phyloP scores from a whole-genome alignment of 2,329 filamentous ascomycete species.

The Decorospora gaudefroyi region DNA sequence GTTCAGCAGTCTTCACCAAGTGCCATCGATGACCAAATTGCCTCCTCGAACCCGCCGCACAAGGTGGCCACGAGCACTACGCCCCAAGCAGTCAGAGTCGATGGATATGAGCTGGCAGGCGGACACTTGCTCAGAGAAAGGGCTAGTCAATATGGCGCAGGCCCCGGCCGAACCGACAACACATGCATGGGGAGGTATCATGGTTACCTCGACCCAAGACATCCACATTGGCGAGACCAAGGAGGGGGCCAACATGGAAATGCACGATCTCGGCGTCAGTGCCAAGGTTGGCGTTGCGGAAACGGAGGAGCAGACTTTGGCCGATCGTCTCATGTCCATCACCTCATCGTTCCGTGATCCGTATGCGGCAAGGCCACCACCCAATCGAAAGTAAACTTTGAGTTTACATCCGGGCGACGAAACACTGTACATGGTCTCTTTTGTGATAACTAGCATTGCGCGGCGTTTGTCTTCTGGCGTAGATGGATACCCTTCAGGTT shows the following conservation, averaged over 20 bases:
- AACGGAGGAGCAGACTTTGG: conserved; percentile 50
- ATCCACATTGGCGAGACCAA: conserved; percentile 39
- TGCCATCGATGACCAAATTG: conserved; percentile 9
- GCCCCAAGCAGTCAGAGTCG: conserved; percentile 9
- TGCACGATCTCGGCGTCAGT: conserved; percentile 42
- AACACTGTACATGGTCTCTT: not conserved
- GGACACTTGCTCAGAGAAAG: conserved; percentile 41
- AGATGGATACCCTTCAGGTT: conserved; percentile 2
- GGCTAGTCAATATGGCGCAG: conserved; percentile 25
- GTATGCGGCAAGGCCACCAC: conserved; percentile 19
- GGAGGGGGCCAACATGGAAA: conserved; percentile 29
- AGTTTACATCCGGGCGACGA: not conserved
- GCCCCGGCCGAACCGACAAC: conserved; percentile 11
- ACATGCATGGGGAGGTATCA: conserved; percentile 45
- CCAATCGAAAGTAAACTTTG: conserved; percentile 13
- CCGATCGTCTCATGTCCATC: conserved; percentile 44
- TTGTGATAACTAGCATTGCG: conserved; percentile 1
- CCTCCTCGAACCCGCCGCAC: conserved; percentile 8
- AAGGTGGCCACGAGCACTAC: conserved; percentile 25
- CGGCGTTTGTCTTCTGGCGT: not conserved
- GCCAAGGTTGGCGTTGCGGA: conserved; percentile 41
- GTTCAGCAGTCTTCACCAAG: conserved; percentile 48
- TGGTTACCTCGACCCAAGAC: conserved; percentile 47
- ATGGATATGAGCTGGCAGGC: conserved; percentile 24
- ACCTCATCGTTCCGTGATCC: conserved; percentile 39